phyloP scores from a whole-genome alignment of 345 rosid genomes.

The Moricandia moricandioides region DNA sequence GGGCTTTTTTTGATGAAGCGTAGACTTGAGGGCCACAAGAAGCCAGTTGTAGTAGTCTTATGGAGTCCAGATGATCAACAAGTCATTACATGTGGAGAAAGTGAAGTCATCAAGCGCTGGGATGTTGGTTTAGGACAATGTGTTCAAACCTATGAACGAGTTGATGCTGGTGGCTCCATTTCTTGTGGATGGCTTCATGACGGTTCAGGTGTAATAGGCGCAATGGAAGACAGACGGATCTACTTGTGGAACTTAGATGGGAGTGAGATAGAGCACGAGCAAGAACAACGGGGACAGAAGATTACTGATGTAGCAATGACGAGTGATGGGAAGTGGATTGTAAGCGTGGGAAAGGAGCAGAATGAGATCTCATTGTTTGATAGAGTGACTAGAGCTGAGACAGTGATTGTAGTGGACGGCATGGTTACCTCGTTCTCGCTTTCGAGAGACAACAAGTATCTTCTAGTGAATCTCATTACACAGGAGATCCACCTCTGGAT shows the following conservation, averaged over 20 bases:
- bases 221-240: slow-evolving; percentile 46
- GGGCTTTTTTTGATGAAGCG: slow-evolving; percentile 38
- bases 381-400: slow-evolving; percentile 24
- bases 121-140: slow-evolving; percentile 50
- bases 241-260: slow-evolving; percentile 59
- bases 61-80: slow-evolving; percentile 61
- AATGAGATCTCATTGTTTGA: slow-evolving; percentile 35
- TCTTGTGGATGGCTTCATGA: slow-evolving; percentile 74
- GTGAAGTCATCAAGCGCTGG: slow-evolving; percentile 55
- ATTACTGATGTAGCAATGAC: slow-evolving; percentile 52
- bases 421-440: slow-evolving; percentile 55
- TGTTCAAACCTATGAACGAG: slow-evolving; percentile 41
- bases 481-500: slow-evolving; percentile 55
- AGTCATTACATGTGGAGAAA: slow-evolving; percentile 59
- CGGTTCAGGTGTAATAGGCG: slow-evolving; percentile 48
- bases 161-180: slow-evolving; percentile 44
- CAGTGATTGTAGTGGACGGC: slow-evolving; percentile 43
- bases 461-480: slow-evolving; percentile 44
- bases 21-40: slow-evolving; percentile 44
- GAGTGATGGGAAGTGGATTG: slow-evolving; percentile 51
- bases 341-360: slow-evolving; percentile 40
- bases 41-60: slow-evolving; percentile 46
- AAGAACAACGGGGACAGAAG: background rate
- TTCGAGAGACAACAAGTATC: slow-evolving; percentile 43
- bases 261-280: slow-evolving; percentile 46